Conservation (phyloP, 2,329 filamentous ascomycete species). For the Capronia americana region DNA sequence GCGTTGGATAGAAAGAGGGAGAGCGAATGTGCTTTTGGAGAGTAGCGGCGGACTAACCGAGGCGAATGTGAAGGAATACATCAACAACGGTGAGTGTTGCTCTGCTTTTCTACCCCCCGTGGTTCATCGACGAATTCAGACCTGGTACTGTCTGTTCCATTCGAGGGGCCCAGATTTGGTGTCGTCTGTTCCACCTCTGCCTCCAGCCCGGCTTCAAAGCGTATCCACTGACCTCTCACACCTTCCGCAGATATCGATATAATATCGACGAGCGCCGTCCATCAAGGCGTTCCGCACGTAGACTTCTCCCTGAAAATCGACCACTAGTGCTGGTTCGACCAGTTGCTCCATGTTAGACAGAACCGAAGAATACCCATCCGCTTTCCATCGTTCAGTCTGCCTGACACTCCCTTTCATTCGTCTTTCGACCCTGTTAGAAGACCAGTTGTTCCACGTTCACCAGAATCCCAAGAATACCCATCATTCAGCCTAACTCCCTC, state of each 20-base stretch:
- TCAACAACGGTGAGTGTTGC: slow-evolving; percentile 68
- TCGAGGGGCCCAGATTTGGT: too few relatives aligned
- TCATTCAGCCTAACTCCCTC: too few relatives aligned
- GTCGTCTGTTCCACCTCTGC: not conserved
- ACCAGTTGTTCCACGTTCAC: too few relatives aligned
- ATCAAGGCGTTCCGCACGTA: slow-evolving; percentile 91
- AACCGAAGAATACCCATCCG: not conserved
- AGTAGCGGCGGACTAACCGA: slow-evolving; percentile 88
- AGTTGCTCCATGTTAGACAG: not conserved
- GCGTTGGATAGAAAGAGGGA: slow-evolving; percentile 72
- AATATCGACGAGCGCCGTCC: slow-evolving; percentile 93
- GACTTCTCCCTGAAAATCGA: slow-evolving; percentile 97
- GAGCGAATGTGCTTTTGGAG: slow-evolving; percentile 77
- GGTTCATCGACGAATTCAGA: not conserved
- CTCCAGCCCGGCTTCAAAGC: not conserved
- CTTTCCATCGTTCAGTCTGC: not conserved
- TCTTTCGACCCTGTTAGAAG: too few relatives aligned
- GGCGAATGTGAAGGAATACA: slow-evolving; percentile 81
- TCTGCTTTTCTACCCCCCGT: slow-evolving; percentile 2
- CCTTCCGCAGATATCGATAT: slow-evolving; percentile 79
- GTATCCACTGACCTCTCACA: not conserved
- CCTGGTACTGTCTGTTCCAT: slow-evolving; percentile 29
- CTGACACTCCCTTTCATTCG: not conserved
- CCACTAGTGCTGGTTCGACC: slow-evolving; percentile 57
- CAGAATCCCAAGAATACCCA: not conserved